These are phyloP conservation scores for Wickerhamiella spandovensis DNA, from an alignment of 805 yeast genomes.

Conservation along the genomic window DNA sequence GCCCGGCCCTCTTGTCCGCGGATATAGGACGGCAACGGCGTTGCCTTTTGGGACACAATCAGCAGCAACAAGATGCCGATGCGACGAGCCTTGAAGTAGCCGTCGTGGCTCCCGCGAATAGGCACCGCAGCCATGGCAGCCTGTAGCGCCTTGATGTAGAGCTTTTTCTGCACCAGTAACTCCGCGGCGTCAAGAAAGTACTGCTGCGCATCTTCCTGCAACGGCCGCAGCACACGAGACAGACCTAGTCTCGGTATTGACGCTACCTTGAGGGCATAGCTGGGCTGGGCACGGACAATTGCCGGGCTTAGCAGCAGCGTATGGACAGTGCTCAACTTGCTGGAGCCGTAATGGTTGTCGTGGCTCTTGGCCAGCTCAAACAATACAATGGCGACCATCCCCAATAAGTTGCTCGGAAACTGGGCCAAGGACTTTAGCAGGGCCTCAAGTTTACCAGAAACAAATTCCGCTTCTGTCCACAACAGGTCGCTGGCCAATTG, in stretches of 20 bases:
- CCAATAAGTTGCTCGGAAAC: background rate
- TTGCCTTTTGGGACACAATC: background rate
- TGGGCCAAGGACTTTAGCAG: background rate
- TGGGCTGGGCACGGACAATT: background rate
- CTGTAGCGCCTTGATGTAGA: background rate
- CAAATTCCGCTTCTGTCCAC: background rate
- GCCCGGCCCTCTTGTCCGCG: background rate
- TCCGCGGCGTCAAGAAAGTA: background rate
- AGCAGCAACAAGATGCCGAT: background rate
- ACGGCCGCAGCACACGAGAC: background rate
- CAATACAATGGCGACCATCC: background rate
- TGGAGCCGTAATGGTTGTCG: background rate
- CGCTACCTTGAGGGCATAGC: background rate
- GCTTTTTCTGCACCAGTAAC: background rate
- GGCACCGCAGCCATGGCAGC: background rate
- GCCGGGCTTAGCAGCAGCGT: background rate
- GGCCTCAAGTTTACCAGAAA: background rate
- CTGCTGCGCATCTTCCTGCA: background rate
- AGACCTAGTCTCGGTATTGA: background rate
- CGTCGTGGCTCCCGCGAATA: background rate
- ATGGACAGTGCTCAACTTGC: background rate
- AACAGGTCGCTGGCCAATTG: background rate
- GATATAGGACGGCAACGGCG: background rate
- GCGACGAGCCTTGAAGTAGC: background rate
- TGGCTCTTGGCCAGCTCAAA: background rate